Conservation (phyloP, 176 grass and related monocot species). For the Stipa capillata region DNA sequence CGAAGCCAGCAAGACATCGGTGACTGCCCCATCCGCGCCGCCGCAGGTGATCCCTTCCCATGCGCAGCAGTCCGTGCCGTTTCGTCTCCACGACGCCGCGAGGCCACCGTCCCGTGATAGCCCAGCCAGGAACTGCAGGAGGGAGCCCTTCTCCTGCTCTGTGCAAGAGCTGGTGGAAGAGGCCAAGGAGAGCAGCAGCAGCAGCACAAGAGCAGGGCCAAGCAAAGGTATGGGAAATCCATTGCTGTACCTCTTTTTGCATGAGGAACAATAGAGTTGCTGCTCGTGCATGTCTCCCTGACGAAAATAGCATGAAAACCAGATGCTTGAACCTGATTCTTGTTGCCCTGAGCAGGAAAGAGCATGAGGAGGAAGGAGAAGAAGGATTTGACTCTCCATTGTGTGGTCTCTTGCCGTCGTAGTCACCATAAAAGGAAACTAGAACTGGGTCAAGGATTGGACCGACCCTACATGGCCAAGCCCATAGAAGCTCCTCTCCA, state of each 20-base stretch:
- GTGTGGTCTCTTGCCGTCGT: too few species aligned
- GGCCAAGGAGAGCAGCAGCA: background rate
- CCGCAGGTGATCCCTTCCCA: conserved; percentile 38
- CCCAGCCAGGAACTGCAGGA: conserved; percentile 15
- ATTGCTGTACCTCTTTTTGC: too few species aligned
- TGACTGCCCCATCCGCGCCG: background rate
- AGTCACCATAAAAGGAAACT: too few species aligned
- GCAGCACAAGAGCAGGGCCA: background rate
- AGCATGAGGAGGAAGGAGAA: too few species aligned
- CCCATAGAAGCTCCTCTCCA: too few species aligned
- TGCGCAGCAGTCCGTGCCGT: conserved; percentile 9
- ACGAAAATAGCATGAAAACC: background rate
- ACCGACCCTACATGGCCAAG: too few species aligned
- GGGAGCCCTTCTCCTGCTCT: background rate
- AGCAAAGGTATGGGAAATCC: background rate
- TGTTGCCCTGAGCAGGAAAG: too few species aligned
- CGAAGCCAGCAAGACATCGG: conserved; percentile 1
- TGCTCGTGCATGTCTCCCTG: background rate
- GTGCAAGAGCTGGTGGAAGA: background rate
- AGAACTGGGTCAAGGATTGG: background rate
- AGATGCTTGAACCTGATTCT: background rate
- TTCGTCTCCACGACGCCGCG: background rate
- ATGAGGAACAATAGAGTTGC: too few species aligned
- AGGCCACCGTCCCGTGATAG: conserved; percentile 7
- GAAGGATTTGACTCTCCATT: too few species aligned